These are phyloP conservation scores for Gamsiella multidivaricata DNA, from an alignment of 192 early-diverging fungal species.

Conservation along the genomic window DNA sequence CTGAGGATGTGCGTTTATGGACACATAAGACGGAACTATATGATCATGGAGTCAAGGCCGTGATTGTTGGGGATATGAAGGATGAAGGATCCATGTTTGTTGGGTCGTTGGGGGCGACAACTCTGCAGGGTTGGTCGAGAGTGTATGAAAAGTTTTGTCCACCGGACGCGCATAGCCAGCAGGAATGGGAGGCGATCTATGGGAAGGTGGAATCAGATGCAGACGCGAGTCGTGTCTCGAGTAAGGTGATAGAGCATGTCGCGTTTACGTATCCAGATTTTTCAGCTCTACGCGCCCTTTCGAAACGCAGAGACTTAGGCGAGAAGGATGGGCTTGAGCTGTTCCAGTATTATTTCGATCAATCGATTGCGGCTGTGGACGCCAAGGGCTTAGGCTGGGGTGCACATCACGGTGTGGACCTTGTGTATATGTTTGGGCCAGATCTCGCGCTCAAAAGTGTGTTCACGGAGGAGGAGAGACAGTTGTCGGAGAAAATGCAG, in stretches of 20 bases:
- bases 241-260: conserved; percentile 1
- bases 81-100: conserved; percentile 32
- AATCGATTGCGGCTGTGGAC: conserved; percentile 12
- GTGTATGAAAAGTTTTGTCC: conserved; percentile 23
- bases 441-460: conserved; percentile 12
- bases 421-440: conserved; percentile 39
- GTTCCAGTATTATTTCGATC: conserved; percentile 37
- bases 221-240: not conserved
- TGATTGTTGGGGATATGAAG: conserved; percentile 19
- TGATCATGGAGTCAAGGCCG: conserved; percentile 28
- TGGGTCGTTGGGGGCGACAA: not conserved
- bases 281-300: conserved; percentile 22
- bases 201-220: conserved; percentile 10
- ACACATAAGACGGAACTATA: conserved; percentile 12
- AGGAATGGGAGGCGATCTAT: conserved; percentile 20
- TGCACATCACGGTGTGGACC: conserved; percentile 40
- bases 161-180: conserved; percentile 2
- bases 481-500: conserved; percentile 10
- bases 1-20: conserved; percentile 20
- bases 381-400: not conserved
- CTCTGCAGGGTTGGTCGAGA: conserved; percentile 1
- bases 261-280: conserved; percentile 9
- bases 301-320: conserved; percentile 22
- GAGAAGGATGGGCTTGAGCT: conserved; percentile 1
- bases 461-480: conserved; percentile 19